These are phyloP conservation scores for Lathyrus oleraceus DNA, from an alignment of 306 rosid genomes.

Conservation along the genomic window DNA sequence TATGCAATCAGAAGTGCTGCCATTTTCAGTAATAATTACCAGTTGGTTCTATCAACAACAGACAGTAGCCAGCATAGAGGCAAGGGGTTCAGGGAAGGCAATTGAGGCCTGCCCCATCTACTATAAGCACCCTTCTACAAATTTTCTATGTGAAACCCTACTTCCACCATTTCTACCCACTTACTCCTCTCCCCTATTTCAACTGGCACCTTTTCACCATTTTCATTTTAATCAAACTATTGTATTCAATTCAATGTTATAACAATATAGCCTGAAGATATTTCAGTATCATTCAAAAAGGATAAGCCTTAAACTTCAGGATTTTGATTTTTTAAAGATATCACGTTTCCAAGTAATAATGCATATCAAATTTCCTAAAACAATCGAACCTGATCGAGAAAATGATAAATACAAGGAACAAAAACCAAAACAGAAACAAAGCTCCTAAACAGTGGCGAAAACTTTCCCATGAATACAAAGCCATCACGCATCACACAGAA, in stretches of 20 bases:
- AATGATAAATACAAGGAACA: not conserved
- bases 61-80: not conserved
- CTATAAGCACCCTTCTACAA: conserved; percentile 18
- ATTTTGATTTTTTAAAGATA: not conserved
- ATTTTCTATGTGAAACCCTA: not conserved
- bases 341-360: not conserved
- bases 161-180: conserved; percentile 7
- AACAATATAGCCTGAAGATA: not conserved
- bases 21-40: too few relatives aligned
- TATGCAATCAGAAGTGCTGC: too few relatives aligned
- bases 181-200: conserved; percentile 11
- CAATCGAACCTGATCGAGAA: not conserved
- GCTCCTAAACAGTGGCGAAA: conserved; percentile 5
- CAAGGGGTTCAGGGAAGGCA: not conserved
- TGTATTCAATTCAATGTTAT: conserved; percentile 10
- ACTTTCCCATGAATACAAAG: conserved; percentile 8
- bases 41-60: too few relatives aligned
- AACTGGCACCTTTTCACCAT: not conserved
- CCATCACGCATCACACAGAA: not conserved
- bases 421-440: not conserved
- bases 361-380: conserved; percentile 19
- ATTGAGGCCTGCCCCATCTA: not conserved
- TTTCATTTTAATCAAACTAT: not conserved
- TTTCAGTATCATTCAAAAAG: conserved; percentile 10
- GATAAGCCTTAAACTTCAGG: not conserved